A percentile compares a stretch with the other conserved stretches of the same genome.
Conservation (phyloP, 169 alveolate genomes). For the Plasmodium malariae region DNA sequence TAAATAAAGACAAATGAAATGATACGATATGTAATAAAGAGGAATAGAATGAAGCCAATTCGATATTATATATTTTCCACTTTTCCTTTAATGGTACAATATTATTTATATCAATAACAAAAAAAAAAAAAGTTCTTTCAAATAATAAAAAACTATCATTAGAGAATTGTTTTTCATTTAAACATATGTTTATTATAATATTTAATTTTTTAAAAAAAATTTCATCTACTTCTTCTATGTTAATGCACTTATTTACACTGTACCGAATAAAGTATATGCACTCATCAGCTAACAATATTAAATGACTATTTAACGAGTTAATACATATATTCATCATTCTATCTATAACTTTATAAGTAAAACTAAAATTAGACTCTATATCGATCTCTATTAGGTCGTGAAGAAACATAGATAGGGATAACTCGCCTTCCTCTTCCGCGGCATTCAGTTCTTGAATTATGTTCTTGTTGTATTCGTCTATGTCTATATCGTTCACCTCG, state of each 20-base stretch:
- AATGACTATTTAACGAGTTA: slow-evolving; percentile 35
- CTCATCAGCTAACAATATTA: slow-evolving; percentile 33
- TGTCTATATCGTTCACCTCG: slow-evolving; percentile 60
- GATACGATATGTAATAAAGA: slow-evolving; percentile 36
- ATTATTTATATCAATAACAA: slow-evolving; percentile 49
- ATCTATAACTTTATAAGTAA: slow-evolving; percentile 38
- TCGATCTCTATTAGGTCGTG: slow-evolving; percentile 71
- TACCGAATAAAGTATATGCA: slow-evolving; percentile 76
- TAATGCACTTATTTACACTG: slow-evolving; percentile 39
- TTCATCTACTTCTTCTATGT: slow-evolving; percentile 39
- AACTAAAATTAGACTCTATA: slow-evolving; percentile 69
- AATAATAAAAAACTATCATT: slow-evolving; percentile 27
- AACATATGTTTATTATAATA: slow-evolving; percentile 29
- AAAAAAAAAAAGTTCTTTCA: slow-evolving; percentile 51
- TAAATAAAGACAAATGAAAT: slow-evolving; percentile 16
- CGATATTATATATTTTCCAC: slow-evolving; percentile 44
- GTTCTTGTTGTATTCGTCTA: slow-evolving; percentile 57
- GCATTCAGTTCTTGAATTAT: slow-evolving; percentile 62
- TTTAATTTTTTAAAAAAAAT: slow-evolving; percentile 41
- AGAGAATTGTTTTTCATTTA: slow-evolving; percentile 18
- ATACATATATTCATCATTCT: slow-evolving; percentile 61
- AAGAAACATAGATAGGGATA: slow-evolving; percentile 46
- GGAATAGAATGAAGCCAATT: slow-evolving; percentile 12
- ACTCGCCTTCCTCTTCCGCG: slow-evolving; percentile 69
- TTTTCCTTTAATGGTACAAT: slow-evolving; percentile 3